Base-by-base conservation (phyloP, 2,329 filamentous ascomycete species). In the Rutstroemia sydowiana region DNA sequence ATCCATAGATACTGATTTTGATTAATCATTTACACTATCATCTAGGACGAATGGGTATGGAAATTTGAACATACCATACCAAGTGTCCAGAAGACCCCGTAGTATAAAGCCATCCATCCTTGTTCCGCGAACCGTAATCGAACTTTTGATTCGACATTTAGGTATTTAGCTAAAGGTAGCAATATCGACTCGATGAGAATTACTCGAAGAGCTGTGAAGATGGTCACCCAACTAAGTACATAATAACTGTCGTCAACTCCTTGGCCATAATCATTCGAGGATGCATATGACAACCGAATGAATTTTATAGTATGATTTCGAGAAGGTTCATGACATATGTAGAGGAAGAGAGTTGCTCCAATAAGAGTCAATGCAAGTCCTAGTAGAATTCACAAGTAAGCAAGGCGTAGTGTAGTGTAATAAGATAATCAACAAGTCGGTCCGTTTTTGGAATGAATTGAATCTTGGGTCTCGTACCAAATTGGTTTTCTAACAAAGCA, bases 301-400 rank as follows among this genome's bases (percentile, higher is more conserved):
- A 23, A 43, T 20, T 43, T 43, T 30, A n/a, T 16, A n/a, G 40
- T 43, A 16, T 7, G 21, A 5, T 43, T 23, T 43, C 40, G 40
- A 26, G 40, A 43, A 26, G 21, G 40, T 68, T 66, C 81, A 81
- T 20, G 14, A 10, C 16, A 16, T 9, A 18, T 16, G 20, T 39
- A 18, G 16, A 39, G 36, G n/a, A 39, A 39, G 18, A 39, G 7
- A 7, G 5, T 39, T 5, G 14, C 20, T 18, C n/a, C 16, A 18
- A 39, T 39, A 13, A 20, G 20, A 9, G 36, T 18, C 16, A 39
- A 39, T 18, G 36, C 16, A 10, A 39, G 36, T 39, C 10, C 36
- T 39, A 26, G 23, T 26, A 4, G 8, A n/a, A n/a, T n/a, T n/a
- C n/a, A n/a, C n/a, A n/a, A n/a, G n/a, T n/a, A n/a, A n/a, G n/a